Evolutionary conservation across 139 green algal species (phyloP).

Genomic region (Chlorella sorokiniana): DNA sequence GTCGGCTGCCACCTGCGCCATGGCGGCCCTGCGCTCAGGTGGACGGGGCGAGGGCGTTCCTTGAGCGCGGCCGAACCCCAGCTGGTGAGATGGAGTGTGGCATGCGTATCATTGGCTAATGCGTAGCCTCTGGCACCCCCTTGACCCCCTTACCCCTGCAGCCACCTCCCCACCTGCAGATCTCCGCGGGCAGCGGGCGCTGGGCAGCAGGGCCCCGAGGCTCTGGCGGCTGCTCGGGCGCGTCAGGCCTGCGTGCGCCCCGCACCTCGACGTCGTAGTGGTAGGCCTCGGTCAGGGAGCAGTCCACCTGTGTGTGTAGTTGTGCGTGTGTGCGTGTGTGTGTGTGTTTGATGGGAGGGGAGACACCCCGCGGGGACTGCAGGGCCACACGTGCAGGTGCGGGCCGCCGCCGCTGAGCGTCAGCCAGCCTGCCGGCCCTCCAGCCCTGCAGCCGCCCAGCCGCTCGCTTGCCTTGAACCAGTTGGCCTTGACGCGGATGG

Average conservation of each 20-base stretch:
- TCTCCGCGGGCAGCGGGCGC: conserved; percentile 31
- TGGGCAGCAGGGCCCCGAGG: background rate
- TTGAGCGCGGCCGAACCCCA: too few species aligned
- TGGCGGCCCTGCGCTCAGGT: conserved; percentile 14
- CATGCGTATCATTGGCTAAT: background rate
- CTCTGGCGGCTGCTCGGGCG: conserved; percentile 9
- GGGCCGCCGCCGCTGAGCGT: background rate
- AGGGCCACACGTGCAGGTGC: background rate
- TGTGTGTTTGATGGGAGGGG: too few species aligned
- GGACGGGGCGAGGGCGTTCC: too few species aligned
- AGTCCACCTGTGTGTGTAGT: conserved; percentile 18
- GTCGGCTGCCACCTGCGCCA: background rate
- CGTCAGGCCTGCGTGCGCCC: background rate
- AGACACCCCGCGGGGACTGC: background rate
- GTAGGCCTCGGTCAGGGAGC: conserved; percentile 26
- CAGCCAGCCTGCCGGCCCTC: background rate
- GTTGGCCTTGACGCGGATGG: conserved; percentile 27
- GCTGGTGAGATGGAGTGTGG: background rate
- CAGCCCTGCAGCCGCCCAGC: background rate
- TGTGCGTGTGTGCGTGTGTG: too few species aligned
- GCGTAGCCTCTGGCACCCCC: background rate
- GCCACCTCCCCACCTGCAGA: conserved; percentile 12
- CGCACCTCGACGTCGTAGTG: conserved; percentile 39
- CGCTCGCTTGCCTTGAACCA: conserved; percentile 33
- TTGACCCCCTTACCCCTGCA: background rate